Evolutionary conservation across 2,329 filamentous ascomycete genomes (phyloP), one percentile per base, ranked within the genome.

Genomic region (Hymenoscyphus albidus): DNA sequence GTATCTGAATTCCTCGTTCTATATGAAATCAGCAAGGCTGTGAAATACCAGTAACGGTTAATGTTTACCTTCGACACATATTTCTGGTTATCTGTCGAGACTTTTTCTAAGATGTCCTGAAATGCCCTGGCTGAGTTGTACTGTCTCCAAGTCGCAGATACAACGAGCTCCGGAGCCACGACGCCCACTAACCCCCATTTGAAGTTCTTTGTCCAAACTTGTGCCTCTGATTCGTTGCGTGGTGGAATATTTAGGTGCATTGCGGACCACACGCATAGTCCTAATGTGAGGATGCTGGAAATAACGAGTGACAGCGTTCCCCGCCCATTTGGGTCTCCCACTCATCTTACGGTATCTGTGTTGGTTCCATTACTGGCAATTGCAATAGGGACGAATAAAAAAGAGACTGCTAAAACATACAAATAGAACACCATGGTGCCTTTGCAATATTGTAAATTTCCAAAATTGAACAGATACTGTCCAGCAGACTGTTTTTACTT

Each of bases 161-260:
- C 67, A 2, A 77, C 68, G 1, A 77, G 44, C 31, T 78, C 76
- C 0, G 77, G 77, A 0, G 69, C 70, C 31, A 77, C 66, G 1
- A 78, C 68, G 0, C 72, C 73, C 0, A 75, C 62, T 0, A 74
- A 5, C 10, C 74, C 69, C 77, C 76, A 78, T 55, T 66, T 65
- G 4, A 70, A 14, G 64, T 76, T 75, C 10, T 64, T 64, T 31
- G 51, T 62, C 56, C 59, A 67, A 39, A 51, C 57, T 38, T 64
- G 58, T 6, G 58, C 18, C 1, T 69, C 22, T 12, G 10, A 65
- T 7, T 10, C 60, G 61, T 62, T 55, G 62, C 54, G 13, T 35
- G 51, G 56, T 14, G 75, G 75, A n/a, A 80, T 70, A 54, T 79
- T 78, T 3, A 78, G 69, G 62, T 79, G 77, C 2, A 80, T 62